phyloP scores from a whole-genome alignment of 352 stramenopile genomes.

The Phytopythium chamaehyphon region DNA sequence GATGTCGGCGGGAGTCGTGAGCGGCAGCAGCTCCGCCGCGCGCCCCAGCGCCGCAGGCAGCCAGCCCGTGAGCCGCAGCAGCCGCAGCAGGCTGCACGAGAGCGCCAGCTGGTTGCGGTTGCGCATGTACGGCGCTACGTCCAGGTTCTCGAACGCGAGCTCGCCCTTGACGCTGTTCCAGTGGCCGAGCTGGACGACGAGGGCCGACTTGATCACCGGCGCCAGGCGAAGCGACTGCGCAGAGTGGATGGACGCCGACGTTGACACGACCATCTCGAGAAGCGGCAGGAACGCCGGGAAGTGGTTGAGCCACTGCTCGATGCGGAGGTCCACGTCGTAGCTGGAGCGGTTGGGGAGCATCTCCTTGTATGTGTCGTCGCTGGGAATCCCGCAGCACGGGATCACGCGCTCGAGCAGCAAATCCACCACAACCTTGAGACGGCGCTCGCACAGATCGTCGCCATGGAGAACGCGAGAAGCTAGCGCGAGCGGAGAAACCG shows the following conservation, averaged over 20 bases:
- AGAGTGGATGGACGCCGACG: constrained; percentile 29
- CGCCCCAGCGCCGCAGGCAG: constrained; percentile 46
- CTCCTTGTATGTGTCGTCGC: constrained; percentile 82
- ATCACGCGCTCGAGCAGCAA: constrained; percentile 70
- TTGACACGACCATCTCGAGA: constrained; percentile 38
- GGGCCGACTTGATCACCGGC: constrained; percentile 67
- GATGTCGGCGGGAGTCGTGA: constrained; percentile 67
- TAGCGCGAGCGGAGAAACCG: constrained; percentile 7
- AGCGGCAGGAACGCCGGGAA: constrained; percentile 71
- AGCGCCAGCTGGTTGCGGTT: constrained; percentile 67
- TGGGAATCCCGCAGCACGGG: constrained; percentile 73
- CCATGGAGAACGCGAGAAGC: constrained; percentile 13
- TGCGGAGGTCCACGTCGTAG: constrained; percentile 73
- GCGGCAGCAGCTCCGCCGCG: constrained; percentile 55
- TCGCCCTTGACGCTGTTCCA: constrained; percentile 84
- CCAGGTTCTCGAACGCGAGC: constrained; percentile 54
- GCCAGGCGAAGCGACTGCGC: constrained; percentile 50
- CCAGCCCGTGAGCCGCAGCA: constrained; percentile 57
- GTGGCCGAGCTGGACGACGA: constrained; percentile 72
- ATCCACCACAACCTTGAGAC: constrained; percentile 53
- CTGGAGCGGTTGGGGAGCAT: constrained; percentile 76
- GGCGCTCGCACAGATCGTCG: constrained; percentile 38
- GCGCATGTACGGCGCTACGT: constrained; percentile 80
- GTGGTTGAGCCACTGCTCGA: constrained; percentile 84
- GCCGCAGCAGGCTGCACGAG: constrained; percentile 57